phyloP scores from a whole-genome alignment of 139 green algal species.

The Monoraphidium neglectum region DNA sequence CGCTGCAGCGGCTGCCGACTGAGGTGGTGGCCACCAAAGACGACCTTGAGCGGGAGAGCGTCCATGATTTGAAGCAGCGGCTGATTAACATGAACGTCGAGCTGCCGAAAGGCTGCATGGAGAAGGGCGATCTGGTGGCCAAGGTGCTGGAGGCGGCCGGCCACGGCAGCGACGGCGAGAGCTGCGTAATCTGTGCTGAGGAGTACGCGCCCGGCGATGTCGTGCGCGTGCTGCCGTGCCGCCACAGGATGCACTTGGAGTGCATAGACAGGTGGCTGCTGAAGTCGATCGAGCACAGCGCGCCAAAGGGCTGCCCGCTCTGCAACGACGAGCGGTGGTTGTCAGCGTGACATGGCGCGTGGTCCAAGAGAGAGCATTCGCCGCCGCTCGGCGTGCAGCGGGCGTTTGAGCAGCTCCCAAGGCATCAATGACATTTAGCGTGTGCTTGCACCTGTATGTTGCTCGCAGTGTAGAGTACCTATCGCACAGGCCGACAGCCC shows the following conservation, averaged over 20 bases:
- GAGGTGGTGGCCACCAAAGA: slow-evolving; percentile 1
- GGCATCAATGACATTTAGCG: no score
- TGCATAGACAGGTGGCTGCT: slow-evolving; percentile 71
- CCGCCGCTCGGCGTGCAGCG: no score
- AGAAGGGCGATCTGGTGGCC: slow-evolving; percentile 50
- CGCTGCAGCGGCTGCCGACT: slow-evolving; percentile 24
- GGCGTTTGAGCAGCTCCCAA: no score
- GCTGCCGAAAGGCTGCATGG: slow-evolving; percentile 26
- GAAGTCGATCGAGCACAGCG: slow-evolving; percentile 47
- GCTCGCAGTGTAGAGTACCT: no score
- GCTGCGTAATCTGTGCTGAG: slow-evolving; percentile 62
- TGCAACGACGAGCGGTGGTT: slow-evolving; percentile 49
- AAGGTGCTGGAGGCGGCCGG: slow-evolving; percentile 9
- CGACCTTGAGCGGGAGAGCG: slow-evolving; percentile 6
- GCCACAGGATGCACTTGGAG: slow-evolving; percentile 60
- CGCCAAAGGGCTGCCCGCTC: slow-evolving; percentile 53
- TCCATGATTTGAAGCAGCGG: slow-evolving; percentile 24
- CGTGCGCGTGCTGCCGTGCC: slow-evolving; percentile 55
- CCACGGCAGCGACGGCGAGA: slow-evolving; percentile 24
- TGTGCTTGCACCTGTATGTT: no score
- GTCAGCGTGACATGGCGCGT: no score
- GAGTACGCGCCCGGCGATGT: slow-evolving; percentile 55
- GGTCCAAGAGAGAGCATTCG: no score
- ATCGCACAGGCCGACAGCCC: no score
- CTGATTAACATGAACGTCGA: neutral